Base-by-base conservation (phyloP, 129 eudicot species). In the Tanacetum coccineum region DNA sequence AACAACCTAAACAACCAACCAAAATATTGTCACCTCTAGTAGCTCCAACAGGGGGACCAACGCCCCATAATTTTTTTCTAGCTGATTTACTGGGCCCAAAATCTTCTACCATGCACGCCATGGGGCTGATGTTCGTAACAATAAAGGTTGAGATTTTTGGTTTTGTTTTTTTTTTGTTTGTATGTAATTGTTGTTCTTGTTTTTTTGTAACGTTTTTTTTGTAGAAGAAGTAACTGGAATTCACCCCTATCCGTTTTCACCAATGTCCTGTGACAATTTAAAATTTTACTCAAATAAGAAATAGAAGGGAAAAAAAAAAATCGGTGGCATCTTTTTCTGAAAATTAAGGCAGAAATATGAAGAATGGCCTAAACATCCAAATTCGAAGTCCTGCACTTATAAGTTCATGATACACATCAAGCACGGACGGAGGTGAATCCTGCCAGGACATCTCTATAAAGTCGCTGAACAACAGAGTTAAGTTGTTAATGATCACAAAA, bases 71-170 rank as follows among this genome's bases (percentile, higher is more conserved):
- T n/a, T 19, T 12, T 54, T 17, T n/a, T 36, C 42, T 10, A 46
- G 70, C 3, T 18, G 54, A 75, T 51, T 76, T 81, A 93, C 98
- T 97, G 89, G 90, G 61, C 95, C 97, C n/a, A n/a, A n/a, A n/a
- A 57, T 94, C 95, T 30, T 86, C 90, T 89, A 94, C 99, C 99
- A 94, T 68, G 99, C 83, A 62, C 77, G 86, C 97, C 97, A 94
- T 9, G n/a, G 97, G 90, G 72, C 89, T 72, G 67, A 71, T 71
- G 3, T 90, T 82, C 11, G 90, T 82, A n/a, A n/a, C n/a, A n/a
- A n/a, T n/a, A n/a, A 59, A 94, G 97, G 30, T 89, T 84, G 14
- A 94, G 89, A 50, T 82, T 81, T 66, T 87, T 81, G 57, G 79
- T 84, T 80, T 89, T 30, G 98, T 93, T n/a, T n/a, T n/a, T n/a